Base-by-base conservation (phyloP, 208 protist species). In the Herpetomonas muscarum region DNA sequence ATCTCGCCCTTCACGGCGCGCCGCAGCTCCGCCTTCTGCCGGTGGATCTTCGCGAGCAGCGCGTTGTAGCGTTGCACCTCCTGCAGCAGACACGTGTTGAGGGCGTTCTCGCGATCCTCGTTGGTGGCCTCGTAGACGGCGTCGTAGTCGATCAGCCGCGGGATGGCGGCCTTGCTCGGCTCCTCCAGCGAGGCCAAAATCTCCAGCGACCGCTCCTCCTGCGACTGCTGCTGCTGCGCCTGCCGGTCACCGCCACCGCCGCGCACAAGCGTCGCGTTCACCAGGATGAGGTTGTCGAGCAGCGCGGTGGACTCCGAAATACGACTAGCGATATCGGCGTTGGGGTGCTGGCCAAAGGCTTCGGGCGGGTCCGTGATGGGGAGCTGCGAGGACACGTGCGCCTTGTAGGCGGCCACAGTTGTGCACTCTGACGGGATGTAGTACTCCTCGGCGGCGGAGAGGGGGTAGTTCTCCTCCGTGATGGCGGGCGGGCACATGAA, bases 301-400 rank as follows among this genome's bases (percentile, higher is more conserved):
- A 99, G 61, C 39, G 67, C 55, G 3, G 72, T 93, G 3, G 97
- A 94, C 50, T 98, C 90, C 30, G 94, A 61, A 48, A 98, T 98
- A 39, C 97, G 91, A 50, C 93, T 98, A 15, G 95, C 79, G 50
- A 99, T 98, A 67, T 99, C 97, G 0, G 98, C 98, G 77, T 99
- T 99, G 21, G 85, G 70, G 77, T 99, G 97, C 76, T 99, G 97
- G 13, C 98, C 98, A 72, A 99, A 99, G 13, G 97, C 96, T 71
- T 98, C 96, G 15, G 98, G 95, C 2, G 81, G 84, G 85, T 99
- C 98, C 17, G 83, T 89, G 55, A 87, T 76, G 34, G 97, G 97
- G 15, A 99, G 80, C 62, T 83, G 59, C 54, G 62, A 70, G 64
- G 98, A 96, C 70, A 97, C 97, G 46, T 77, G 41, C 48, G 97